Conservation (phyloP, 169 alveolate genomes). For the Nephromyces sp. region DNA sequence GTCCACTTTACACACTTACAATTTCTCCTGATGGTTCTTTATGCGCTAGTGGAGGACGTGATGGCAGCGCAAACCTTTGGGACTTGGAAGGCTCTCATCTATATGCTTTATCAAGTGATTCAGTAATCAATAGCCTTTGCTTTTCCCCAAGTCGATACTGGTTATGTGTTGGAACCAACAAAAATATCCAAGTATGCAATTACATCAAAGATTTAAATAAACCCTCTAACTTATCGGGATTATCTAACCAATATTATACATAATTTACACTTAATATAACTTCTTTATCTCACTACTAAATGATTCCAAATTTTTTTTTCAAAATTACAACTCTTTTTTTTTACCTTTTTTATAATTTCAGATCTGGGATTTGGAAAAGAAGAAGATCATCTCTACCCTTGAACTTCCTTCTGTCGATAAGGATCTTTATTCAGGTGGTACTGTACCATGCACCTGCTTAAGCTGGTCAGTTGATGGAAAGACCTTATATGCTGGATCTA, state of each 20-base stretch:
- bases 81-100: constrained; percentile 89
- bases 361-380: constrained; percentile 87
- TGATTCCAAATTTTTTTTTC: neutral
- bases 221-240: neutral
- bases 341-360: neutral
- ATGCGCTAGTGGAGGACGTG: constrained; percentile 98
- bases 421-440: too few species aligned
- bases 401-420: constrained; percentile 73
- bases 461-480: constrained; percentile 87
- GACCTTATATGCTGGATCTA: constrained; percentile 82
- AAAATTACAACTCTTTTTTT: neutral
- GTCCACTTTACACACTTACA: constrained; percentile 84
- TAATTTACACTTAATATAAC: neutral
- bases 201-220: neutral
- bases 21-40: constrained; percentile 93
- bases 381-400: constrained; percentile 78
- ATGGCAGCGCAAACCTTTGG: constrained; percentile 89
- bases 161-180: constrained; percentile 91
- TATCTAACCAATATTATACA: neutral
- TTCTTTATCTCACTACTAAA: neutral
- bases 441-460: constrained; percentile 86
- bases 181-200: constrained; percentile 64
- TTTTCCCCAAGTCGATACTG: constrained; percentile 91
- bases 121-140: constrained; percentile 84
- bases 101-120: constrained; percentile 80